Evolutionary conservation across 2,329 filamentous ascomycete genomes (phyloP), one percentile per base, ranked within the genome.

Genomic region (Didymella lethalis): DNA sequence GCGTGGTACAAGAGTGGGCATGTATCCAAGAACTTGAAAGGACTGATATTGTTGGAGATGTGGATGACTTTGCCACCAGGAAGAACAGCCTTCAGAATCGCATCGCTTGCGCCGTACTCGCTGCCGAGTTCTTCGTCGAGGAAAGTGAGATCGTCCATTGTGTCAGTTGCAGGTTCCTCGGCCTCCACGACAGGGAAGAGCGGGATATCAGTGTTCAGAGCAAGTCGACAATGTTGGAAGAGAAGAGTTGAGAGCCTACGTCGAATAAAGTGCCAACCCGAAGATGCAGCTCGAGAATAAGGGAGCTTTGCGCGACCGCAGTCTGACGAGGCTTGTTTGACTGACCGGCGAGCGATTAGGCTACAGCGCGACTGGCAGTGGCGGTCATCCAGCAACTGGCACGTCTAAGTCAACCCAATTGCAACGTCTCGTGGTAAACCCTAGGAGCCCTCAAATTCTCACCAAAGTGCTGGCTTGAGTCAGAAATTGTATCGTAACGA

Each of bases 1-100:
- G 76, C 70, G 38, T 75, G 63, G 40, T 73, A 76, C 4, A 82
- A 66, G 1, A 82, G 62, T 11, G 78, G 74, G 47, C 77, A 78
- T n/a, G 67, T 61, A 14, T 72, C 64, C 32, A 74, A 59, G 49
- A 81, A 73, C 34, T 67, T 66, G 31, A 57, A 64, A 2, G 70
- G 58, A 55, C 69, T 64, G 53, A 82, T 63, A n/a, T 47, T 43
- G 56, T 74, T 68, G 18, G 64, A 62, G 26, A 81, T 73, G 10
- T 71, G 73, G 12, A 64, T 59, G 26, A 78, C 66, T 18, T 69
- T 48, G 29, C 74, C 74, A 38, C 71, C 64, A 18, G 67, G 64
- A n/a, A 76, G 64, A 2, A 71, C 67, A 45, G 75, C 74, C 23
- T 72, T 72, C 23, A 78, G 61, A 50, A 59, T 75, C 34, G 67